These are phyloP conservation scores for Jimgerdemannia lactiflua DNA, from an alignment of 192 early-diverging fungal genomes.

Conservation along the genomic window DNA sequence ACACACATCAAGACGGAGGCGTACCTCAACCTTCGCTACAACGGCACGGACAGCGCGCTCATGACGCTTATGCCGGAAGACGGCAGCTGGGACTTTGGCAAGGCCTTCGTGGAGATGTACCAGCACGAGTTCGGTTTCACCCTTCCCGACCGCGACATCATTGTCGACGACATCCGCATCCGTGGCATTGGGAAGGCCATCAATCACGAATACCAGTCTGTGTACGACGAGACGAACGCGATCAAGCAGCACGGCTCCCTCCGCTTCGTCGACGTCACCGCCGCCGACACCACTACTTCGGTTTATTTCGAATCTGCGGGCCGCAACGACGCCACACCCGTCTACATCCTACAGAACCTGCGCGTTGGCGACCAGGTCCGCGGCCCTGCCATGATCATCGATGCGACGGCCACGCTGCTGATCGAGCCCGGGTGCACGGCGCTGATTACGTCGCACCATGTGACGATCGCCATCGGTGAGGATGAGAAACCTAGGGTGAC, in stretches of 20 bases:
- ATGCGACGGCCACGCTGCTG: conserved; percentile 83
- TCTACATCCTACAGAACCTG: conserved; percentile 66
- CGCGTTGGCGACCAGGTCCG: conserved; percentile 60
- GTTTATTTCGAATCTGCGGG: conserved; percentile 78
- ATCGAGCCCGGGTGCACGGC: conserved; percentile 82
- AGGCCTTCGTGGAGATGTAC: conserved; percentile 72
- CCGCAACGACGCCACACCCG: conserved; percentile 61
- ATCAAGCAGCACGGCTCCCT: conserved; percentile 18
- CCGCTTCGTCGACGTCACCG: conserved; percentile 12
- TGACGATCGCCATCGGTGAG: conserved; percentile 54
- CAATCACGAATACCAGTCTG: conserved; percentile 25
- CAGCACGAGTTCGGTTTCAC: conserved; percentile 94
- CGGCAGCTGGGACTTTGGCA: conserved; percentile 61
- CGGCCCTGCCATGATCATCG: conserved; percentile 92
- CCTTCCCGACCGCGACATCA: conserved; percentile 75
- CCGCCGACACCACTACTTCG: conserved; percentile 39
- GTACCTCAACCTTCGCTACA: conserved; percentile 88
- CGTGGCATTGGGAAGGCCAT: conserved; percentile 71
- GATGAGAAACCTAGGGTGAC: conserved; percentile 35
- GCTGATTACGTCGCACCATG: conserved; percentile 65
- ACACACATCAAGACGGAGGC: conserved; percentile 55
- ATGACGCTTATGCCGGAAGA: conserved; percentile 77
- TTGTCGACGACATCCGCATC: conserved; percentile 92
- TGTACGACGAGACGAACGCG: conserved; percentile 34
- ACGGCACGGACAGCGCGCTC: conserved; percentile 89